Evolutionary conservation across 139 green algal genomes (phyloP), one percentile per base, ranked within the genome.

Genomic region (Mychonastes homosphaera): DNA sequence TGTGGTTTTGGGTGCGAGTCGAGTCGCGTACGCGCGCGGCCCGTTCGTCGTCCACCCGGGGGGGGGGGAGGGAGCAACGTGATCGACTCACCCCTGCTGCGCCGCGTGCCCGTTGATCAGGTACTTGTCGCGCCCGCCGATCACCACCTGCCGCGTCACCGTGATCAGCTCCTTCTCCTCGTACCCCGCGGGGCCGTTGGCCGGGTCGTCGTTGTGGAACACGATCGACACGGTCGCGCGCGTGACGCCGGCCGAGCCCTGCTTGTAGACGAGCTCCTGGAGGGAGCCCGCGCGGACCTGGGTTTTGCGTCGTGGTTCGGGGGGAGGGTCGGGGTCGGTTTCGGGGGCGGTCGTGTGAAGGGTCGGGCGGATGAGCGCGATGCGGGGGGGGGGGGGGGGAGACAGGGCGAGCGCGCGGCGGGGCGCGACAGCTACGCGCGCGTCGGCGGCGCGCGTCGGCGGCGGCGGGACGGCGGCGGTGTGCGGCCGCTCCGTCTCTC

Each of bases 201-300:
- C 61, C 53, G 87, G 87, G 65, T 97, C 84, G 4, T 65, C 45
- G 53, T 97, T 98, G 70, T 95, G 87, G 65, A 96, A 99, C 0
- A 87, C 86, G 34, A 99, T 94, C n/a, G 83, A 95, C 4, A 99
- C 93, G 0, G 75, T 89, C 21, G 93, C 93, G 56, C 97, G 95
- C n/a, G 85, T 96, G 13, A 98, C 75, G 10, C 93, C 93, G 4
- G 93, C 93, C 60, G 96, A 90, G 3, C 93, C 93, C 60, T 96
- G 85, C 78, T 99, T 98, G 70, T 99, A 99, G 6, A 99, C 86
- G 8, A 99, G 81, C 65, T 99, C 93, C 73, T 97, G 88, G 63
- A 99, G 64, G 75, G 65, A 94, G 55, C 54, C 74, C 1, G 86
- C 89, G 3, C 93, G 82, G 19, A 99, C 92, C 87, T 98, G 75